Evolutionary conservation across 768 basidiomycete genomes (phyloP), one percentile per base, ranked within the genome.

Genomic region (Panaeolus papilionaceus): DNA sequence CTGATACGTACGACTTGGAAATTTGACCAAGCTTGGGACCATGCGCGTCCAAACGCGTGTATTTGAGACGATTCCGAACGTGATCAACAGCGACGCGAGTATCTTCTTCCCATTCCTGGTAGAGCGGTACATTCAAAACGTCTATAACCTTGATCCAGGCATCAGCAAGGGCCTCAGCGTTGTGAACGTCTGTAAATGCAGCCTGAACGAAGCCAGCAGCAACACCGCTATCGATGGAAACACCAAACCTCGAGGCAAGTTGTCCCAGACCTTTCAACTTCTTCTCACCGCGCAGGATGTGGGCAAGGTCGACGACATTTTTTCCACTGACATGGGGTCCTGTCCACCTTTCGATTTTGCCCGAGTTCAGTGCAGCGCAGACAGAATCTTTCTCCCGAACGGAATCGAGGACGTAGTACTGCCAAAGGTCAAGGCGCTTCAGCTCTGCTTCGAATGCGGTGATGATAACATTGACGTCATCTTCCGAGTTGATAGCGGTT

Each of bases 341-440:
- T 4, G 75, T 77, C 94, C 95, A 96, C 4, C 81, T 67, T 14
- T 79, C 77, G 38, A 86, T 70, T 18, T 83, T 80, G 9, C 81
- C 79, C 26, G 82, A 79, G 5, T 79, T 71, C 38, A 97, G 79
- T 2, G 88, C 88, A 0, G 83, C 78, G 61, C 80, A 82, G 68
- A 95, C 84, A 2, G 83, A 80, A 14, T 81, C 82, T 70, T 85
- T 88, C 77, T 96, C 93, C 28, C 83, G 78, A 44, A 81, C 80
- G 11, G 88, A 84, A 73, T 98, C 91, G 62, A 99, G 83, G 20
- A 96, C 92, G 76, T 99, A 99, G 81, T 91, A 99, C 73, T 99
- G 92, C 94, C 95, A 99, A 23, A 99, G 78, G 28, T 93, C 84
- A 63, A 92, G 88, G 2, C 79, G 81, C 67, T 91, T 86, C 69